These are phyloP conservation scores for Cicer pinnatifidum DNA, from an alignment of 306 rosid genomes.

Conservation along the genomic window DNA sequence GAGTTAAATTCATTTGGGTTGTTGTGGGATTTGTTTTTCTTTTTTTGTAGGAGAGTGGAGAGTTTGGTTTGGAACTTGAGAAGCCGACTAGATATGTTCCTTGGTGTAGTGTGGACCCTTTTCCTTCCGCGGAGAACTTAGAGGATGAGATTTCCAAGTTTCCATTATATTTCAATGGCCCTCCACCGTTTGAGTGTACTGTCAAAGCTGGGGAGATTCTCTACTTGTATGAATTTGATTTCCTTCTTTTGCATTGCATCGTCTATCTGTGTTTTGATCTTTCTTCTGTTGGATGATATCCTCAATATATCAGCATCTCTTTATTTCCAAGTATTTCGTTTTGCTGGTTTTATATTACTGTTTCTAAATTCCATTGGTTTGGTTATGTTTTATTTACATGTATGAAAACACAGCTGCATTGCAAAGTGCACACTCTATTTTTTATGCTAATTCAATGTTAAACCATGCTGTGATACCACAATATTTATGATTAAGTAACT, in stretches of 20 bases:
- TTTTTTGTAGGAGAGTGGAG: constrained; percentile 53
- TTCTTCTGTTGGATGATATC: constrained; percentile 8
- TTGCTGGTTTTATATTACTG: neutral
- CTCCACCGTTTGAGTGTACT: constrained; percentile 68
- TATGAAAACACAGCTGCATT: too few relatives aligned
- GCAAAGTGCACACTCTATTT: too few relatives aligned
- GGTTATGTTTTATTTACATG: too few relatives aligned
- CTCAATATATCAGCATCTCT: neutral
- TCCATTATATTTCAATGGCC: constrained; percentile 69
- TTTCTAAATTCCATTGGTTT: neutral
- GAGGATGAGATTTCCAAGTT: constrained; percentile 54
- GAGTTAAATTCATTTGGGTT: constrained; percentile 16
- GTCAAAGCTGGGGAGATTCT: constrained; percentile 85
- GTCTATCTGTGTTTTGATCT: neutral
- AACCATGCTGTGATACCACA: too few relatives aligned
- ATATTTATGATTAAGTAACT: too few relatives aligned
- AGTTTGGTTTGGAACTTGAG: constrained; percentile 68
- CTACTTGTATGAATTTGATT: constrained; percentile 66
- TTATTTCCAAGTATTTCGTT: neutral
- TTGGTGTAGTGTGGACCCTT: constrained; percentile 86
- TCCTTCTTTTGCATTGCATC: neutral
- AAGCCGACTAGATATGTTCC: constrained; percentile 69
- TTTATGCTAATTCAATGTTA: too few relatives aligned
- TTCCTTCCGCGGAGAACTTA: constrained; percentile 55
- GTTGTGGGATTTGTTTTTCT: constrained; percentile 1